These are phyloP conservation scores for Brassica hybrid DNA, from an alignment of 441 rosid genomes.

Conservation along the genomic window DNA sequence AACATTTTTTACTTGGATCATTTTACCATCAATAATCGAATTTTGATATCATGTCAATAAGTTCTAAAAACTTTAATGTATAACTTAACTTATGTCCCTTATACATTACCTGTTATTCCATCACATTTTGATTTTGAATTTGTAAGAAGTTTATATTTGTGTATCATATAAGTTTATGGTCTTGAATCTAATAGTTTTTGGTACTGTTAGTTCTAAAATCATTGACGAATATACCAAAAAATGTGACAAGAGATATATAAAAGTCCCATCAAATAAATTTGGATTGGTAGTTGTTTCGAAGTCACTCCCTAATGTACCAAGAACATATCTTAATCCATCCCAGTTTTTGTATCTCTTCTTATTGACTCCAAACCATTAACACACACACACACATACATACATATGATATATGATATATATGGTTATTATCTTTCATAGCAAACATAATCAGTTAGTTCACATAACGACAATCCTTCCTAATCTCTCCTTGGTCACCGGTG, in stretches of 20 bases:
- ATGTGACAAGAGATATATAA: background rate
- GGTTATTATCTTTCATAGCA: constrained; percentile 9
- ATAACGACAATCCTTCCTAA: constrained; percentile 80
- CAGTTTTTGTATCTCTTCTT: constrained; percentile 31
- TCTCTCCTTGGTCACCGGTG: constrained; percentile 65
- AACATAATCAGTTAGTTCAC: constrained; percentile 45
- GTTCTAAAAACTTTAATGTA: background rate
- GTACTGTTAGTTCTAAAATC: background rate
- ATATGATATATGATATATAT: background rate
- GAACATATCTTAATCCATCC: constrained; percentile 7
- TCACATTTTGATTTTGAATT: background rate
- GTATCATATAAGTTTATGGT: background rate
- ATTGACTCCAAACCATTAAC: constrained; percentile 28
- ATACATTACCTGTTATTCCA: background rate
- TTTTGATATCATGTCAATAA: background rate
- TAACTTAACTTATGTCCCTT: background rate
- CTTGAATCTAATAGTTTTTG: background rate
- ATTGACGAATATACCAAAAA: constrained; percentile 5
- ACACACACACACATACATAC: constrained; percentile 9
- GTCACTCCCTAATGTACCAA: background rate
- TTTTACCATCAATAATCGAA: background rate
- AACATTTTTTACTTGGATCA: no score
- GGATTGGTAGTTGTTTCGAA: background rate
- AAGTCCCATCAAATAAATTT: background rate
- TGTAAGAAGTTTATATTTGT: background rate